Base-by-base conservation (phyloP, 139 green algal genomes). In the Tetraselmis chui region DNA sequence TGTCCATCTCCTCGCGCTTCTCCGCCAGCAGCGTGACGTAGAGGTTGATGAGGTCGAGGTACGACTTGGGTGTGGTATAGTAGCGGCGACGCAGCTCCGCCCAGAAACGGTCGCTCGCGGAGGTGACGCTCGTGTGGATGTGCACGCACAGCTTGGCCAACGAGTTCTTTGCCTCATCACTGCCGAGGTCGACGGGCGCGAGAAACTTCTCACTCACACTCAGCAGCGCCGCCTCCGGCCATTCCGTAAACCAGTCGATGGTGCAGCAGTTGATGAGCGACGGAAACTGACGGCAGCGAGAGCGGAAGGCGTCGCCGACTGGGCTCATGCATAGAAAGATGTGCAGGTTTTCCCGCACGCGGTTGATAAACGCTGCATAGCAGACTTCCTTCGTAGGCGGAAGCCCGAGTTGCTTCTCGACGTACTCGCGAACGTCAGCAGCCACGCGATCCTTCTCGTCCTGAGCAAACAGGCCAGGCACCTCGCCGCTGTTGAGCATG, bases 11-110 rank as follows among this genome's bases (percentile, higher is more conserved):
- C 32, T 87, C 84, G 27, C 89, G 27, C 79, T 89, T 89, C 82
- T 89, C 84, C 27, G 18, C 78, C 27, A 89, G 79, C 74, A 90
- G 77, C 58, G 79, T 29, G 23, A 79, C 74, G 88, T 96, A 97
- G 25, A 96, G 87, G 78, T 91, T 92, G 81, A 97, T 96, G 23
- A 97, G 89, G 86, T 97, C 94, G 59, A 96, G 86, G 85, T 96
- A 97, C 59, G 83, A 92, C 87, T 96, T 97, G 59, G 94, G 94
- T 24, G 93, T 96, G 28, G 91, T 96, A 87, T 97, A 97, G 30
- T 85, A 88, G 76, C 79, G 79, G 2, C 84, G 82, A 32, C 89
- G 76, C 77, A 95, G 89, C 88, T 95, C 90, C 2, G 84, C 80
- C 59, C 85, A 94, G 84, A 95, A 94, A 25, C 86, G 84, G 0